These are phyloP conservation scores for Myxozyma neotropica DNA, from an alignment of 805 yeast species.

Conservation along the genomic window DNA sequence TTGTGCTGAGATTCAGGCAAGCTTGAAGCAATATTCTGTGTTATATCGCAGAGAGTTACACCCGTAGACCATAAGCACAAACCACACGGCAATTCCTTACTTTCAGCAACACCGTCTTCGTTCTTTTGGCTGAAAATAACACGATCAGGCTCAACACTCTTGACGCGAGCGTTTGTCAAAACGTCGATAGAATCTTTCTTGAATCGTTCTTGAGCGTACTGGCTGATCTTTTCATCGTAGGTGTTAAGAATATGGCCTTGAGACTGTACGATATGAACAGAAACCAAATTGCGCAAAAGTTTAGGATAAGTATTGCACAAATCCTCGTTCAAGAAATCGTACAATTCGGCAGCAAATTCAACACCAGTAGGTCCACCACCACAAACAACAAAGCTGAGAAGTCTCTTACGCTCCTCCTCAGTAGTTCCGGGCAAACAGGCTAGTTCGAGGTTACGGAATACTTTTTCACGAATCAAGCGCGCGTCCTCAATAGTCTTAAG, in stretches of 20 bases:
- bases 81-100: slow-evolving; percentile 62
- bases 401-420: slow-evolving; percentile 61
- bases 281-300: slow-evolving; percentile 61
- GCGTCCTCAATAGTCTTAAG: slow-evolving; percentile 72
- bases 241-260: slow-evolving; percentile 69
- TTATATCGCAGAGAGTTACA: slow-evolving; percentile 65
- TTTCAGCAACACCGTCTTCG: slow-evolving; percentile 46
- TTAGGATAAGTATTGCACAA: slow-evolving; percentile 59
- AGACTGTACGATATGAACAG: slow-evolving; percentile 70
- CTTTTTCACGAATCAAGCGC: slow-evolving; percentile 55
- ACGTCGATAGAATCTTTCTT: slow-evolving; percentile 64
- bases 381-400: slow-evolving; percentile 66
- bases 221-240: slow-evolving; percentile 64
- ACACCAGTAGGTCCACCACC: slow-evolving; percentile 81
- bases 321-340: slow-evolving; percentile 67
- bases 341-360: slow-evolving; percentile 72
- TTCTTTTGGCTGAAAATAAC: slow-evolving; percentile 60
- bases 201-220: slow-evolving; percentile 66
- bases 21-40: slow-evolving; percentile 56
- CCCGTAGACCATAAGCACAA: slow-evolving; percentile 78
- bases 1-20: slow-evolving; percentile 56
- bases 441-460: slow-evolving; percentile 57
- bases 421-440: slow-evolving; percentile 69
- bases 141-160: slow-evolving; percentile 56
- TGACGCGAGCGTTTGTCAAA: slow-evolving; percentile 64